Conservation (phyloP, 768 basidiomycete genomes). For the Pleurotus giganteus region DNA sequence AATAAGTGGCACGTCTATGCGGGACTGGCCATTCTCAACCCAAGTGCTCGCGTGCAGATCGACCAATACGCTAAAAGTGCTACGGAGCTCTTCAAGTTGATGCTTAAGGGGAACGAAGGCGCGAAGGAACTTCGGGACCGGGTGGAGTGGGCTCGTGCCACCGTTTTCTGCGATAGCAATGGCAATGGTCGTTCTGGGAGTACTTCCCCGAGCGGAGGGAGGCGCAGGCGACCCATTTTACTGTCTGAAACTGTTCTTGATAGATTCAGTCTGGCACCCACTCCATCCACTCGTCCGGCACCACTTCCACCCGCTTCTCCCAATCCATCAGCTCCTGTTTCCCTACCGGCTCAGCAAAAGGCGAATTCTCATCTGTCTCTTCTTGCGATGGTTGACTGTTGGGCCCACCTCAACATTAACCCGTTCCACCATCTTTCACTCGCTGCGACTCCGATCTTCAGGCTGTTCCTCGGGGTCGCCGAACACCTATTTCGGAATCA, state of each 20-base stretch:
- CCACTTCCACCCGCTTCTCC: constrained; percentile 3
- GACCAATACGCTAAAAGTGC: constrained; percentile 85
- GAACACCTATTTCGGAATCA: constrained; percentile 88
- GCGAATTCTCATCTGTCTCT: constrained; percentile 88
- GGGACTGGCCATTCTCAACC: constrained; percentile 96
- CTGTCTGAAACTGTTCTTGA: constrained; percentile 85
- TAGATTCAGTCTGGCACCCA: constrained; percentile 75
- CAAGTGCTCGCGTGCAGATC: constrained; percentile 83
- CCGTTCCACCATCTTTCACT: constrained; percentile 90
- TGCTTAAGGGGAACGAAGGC: constrained; percentile 62
- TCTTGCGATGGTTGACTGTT: constrained; percentile 98
- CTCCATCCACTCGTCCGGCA: constrained; percentile 6
- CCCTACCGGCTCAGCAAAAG: background rate
- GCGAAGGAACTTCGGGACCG: constrained; percentile 56
- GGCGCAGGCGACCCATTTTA: constrained; percentile 61
- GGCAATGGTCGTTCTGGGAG: constrained; percentile 15
- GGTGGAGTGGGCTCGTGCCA: constrained; percentile 68
- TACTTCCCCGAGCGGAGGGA: constrained; percentile 10
- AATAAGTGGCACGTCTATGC: constrained; percentile 99
- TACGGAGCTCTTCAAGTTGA: constrained; percentile 93
- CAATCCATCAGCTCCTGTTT: constrained; percentile 1
- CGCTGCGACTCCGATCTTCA: constrained; percentile 94
- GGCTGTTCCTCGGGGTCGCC: constrained; percentile 95
- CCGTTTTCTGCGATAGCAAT: constrained; percentile 61
- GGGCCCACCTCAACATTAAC: constrained; percentile 83